Evolutionary conservation across 1,284 basidiomycete species (phyloP), one percentile per base, ranked within the genome.

Genomic region (Psilocybe mexicana): DNA sequence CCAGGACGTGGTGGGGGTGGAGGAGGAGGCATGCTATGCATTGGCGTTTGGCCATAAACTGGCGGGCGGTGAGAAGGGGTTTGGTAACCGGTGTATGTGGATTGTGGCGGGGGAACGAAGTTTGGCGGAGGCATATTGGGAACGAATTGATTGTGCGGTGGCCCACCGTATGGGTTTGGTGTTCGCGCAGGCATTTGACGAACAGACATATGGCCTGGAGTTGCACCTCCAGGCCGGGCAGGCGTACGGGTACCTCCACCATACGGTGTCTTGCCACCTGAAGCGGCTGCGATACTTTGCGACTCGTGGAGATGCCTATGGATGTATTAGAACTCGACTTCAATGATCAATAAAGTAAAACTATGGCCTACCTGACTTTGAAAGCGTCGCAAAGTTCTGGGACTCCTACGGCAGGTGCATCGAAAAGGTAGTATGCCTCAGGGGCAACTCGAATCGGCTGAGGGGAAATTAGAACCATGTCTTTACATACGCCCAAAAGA

Each of bases 351-450:
- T 55, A 25, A 46, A 36, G 28, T 38, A 26, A 24, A 5, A 18
- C 24, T 28, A 36, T 12, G 24, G 61, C 82, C 68, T 74, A 91
- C 84, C 91, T 81, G 68, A 93, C 86, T 85, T 97, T 97, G 86
- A 98, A 98, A 14, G 94, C 94, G 70, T 97, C 94, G 65, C 94
- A 96, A 2, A 98, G 77, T 73, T 96, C 93, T 0, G 92, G 87
- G 25, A 98, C 93, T 57, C 92, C 94, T 7, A 92, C 88, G 28
- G 94, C 91, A 49, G 92, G 84, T 11, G 93, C 92, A 63, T 93
- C 92, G 67, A 92, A 92, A 12, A 97, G 82, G 69, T 90, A 90
- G 72, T 93, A 97, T 1, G 93, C 93, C 69, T 94, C 92, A 3
- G 95, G 94, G 5, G 92, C 83, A 49, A 97, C 92, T 55, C 91